Percentiles rank a stretch among this genome's conserved stretches.
These are phyloP conservation scores for Pythium plurisporium DNA, from an alignment of 352 stramenopile genomes.

Conservation along the genomic window DNA sequence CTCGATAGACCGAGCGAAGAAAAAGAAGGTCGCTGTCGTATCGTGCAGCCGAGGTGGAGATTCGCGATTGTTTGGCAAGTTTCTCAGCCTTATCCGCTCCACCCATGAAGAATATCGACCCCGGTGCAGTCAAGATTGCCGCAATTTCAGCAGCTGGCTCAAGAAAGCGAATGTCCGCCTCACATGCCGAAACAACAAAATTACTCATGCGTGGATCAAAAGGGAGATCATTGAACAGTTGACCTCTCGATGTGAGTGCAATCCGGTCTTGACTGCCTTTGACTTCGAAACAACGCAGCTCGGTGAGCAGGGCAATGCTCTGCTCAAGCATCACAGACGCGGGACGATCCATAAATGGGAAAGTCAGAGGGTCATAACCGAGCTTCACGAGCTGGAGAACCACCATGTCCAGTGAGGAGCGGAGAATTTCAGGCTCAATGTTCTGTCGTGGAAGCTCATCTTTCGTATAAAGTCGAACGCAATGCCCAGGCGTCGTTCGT, in stretches of 20 bases:
- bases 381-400: conserved; percentile 6
- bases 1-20: neutral
- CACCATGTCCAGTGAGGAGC: conserved; percentile 5
- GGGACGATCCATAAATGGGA: conserved; percentile 4
- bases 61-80: neutral
- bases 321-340: neutral
- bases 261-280: neutral
- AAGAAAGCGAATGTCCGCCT: neutral
- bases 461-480: too few species aligned
- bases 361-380: neutral
- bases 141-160: neutral
- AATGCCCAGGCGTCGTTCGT: too few species aligned
- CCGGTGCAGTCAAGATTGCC: conserved; percentile 1
- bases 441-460: too few species aligned
- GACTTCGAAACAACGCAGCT: neutral
- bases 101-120: conserved; percentile 5
- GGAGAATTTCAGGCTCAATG: conserved; percentile 8
- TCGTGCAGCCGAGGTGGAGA: neutral
- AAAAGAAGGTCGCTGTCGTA: conserved; percentile 6
- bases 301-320: neutral
- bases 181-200: neutral
- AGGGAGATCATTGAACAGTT: conserved; percentile 1
- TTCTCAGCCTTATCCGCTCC: neutral
- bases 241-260: neutral
- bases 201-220: conserved; percentile 8